Base-by-base conservation (phyloP, 1,284 basidiomycete genomes). In the Ceratobasidium theobromae region DNA sequence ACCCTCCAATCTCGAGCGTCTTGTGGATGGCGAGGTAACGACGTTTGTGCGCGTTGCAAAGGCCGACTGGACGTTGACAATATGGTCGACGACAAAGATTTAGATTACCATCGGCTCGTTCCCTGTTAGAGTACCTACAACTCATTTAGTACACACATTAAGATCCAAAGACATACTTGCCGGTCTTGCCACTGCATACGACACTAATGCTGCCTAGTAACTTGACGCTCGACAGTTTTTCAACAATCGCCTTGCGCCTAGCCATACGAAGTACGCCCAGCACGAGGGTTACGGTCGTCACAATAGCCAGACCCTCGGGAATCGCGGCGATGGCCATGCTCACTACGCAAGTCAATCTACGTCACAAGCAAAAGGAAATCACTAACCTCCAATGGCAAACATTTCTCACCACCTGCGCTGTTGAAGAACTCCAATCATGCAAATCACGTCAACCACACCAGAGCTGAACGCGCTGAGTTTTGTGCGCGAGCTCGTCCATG, bases 261-360 rank as follows among this genome's bases (percentile, higher is more conserved):
- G 93, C 88, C 95, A 98, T 98, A 23, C 95, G 80, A 70, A 98
- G 77, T 1, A 98, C 96, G 53, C 95, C 95, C 8, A 98, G 82
- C 0, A 95, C 95, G 25, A 99, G 86, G 1, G 96, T 98, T 14
- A 99, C 95, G 0, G 95, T 98, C 0, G 95, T 97, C 28, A 98
- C 96, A 69, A 98, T 98, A 0, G 96, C 96, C 16, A 99, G 78
- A 25, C 96, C 96, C 78, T 98, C 96, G 0, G 95, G 95, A 69
- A 98, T 98, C 38, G 95, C 95, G 62, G 95, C 96, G 14, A 98
- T 96, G 21, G 95, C 95, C 66, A 98, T 84, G 1, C 95, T 98
- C 3, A 98, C 95, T 94, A 75, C 54, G 53, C 0, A n/a, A n/a
- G n/a, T n/a, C n/a, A n/a, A 25, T 5, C 23, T 33, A 16, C 43